Conservation (phyloP, 441 rosid genomes). For the Melastoma candidum region DNA sequence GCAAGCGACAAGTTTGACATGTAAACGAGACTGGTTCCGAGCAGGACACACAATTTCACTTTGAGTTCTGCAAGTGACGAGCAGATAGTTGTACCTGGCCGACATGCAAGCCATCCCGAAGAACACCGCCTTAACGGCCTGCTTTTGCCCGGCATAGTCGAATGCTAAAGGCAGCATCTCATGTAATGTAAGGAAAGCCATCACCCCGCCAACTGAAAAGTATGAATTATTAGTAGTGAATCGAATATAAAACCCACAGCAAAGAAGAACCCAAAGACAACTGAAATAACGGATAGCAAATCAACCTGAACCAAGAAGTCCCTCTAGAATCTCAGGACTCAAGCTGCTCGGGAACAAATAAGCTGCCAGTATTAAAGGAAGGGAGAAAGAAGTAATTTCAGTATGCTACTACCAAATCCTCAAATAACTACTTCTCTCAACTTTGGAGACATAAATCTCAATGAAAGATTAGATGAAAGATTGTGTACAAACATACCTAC, state of each 20-base stretch:
- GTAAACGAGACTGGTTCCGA: background rate
- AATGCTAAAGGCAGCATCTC: constrained; percentile 99
- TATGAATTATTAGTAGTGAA: no score
- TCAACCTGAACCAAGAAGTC: constrained; percentile 83
- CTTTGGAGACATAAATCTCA: no score
- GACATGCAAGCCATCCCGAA: constrained; percentile 99
- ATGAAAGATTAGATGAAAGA: no score
- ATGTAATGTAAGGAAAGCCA: constrained; percentile 9
- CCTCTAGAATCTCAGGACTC: constrained; percentile 92
- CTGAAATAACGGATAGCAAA: no score
- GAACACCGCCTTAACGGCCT: constrained; percentile 96
- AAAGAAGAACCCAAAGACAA: no score
- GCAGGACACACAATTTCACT: no score
- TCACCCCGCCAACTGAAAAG: no score
- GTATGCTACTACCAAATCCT: no score
- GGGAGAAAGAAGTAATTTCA: no score
- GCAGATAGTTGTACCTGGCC: constrained; percentile 52
- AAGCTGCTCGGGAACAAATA: constrained; percentile 92
- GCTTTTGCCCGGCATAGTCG: constrained; percentile 98
- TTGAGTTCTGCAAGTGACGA: background rate
- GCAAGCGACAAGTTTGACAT: constrained; percentile 22
- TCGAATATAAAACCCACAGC: no score
- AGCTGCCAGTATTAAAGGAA: constrained; percentile 35
- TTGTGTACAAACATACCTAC: constrained; percentile 42
- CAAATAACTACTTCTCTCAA: no score